These are phyloP conservation scores for Ampelocalamus luodianensis DNA, from an alignment of 176 grass and related monocot genomes.

Conservation along the genomic window DNA sequence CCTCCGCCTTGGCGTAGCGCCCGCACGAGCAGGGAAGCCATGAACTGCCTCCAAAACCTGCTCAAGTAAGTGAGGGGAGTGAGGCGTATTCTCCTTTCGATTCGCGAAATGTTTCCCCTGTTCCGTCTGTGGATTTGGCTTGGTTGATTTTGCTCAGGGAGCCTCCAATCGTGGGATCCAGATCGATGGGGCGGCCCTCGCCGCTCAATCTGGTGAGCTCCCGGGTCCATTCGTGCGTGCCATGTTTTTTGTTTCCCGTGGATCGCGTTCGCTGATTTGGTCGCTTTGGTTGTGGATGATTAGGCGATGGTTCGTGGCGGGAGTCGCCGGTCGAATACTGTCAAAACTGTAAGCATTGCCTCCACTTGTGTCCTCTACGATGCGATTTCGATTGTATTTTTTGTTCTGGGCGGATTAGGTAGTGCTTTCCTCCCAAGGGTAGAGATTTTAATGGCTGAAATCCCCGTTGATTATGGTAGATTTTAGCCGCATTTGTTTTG, in stretches of 20 bases:
- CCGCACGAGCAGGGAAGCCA: conserved; percentile 35
- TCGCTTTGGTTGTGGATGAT: background rate
- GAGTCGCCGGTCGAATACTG: conserved; percentile 58
- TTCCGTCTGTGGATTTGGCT: background rate
- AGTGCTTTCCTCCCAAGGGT: background rate
- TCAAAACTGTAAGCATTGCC: conserved; percentile 54
- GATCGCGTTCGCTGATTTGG: background rate
- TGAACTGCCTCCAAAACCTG: conserved; percentile 71
- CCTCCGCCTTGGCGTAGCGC: background rate
- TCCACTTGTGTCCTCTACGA: background rate
- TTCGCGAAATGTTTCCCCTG: background rate
- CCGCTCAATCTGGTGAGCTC: conserved; percentile 56
- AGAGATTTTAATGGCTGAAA: background rate
- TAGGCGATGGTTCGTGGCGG: conserved; percentile 66
- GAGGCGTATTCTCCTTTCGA: background rate
- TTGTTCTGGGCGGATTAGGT: background rate
- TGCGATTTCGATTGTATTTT: background rate
- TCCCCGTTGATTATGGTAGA: background rate
- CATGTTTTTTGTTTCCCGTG: background rate
- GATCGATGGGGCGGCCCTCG: conserved; percentile 60
- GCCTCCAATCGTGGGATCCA: conserved; percentile 59
- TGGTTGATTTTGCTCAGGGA: conserved; percentile 42
- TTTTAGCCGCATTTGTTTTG: background rate
- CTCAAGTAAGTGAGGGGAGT: conserved; percentile 53
- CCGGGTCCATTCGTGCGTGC: background rate